These are phyloP conservation scores for Pyrus hybrid DNA, from an alignment of 331 rosid genomes.

Conservation along the genomic window DNA sequence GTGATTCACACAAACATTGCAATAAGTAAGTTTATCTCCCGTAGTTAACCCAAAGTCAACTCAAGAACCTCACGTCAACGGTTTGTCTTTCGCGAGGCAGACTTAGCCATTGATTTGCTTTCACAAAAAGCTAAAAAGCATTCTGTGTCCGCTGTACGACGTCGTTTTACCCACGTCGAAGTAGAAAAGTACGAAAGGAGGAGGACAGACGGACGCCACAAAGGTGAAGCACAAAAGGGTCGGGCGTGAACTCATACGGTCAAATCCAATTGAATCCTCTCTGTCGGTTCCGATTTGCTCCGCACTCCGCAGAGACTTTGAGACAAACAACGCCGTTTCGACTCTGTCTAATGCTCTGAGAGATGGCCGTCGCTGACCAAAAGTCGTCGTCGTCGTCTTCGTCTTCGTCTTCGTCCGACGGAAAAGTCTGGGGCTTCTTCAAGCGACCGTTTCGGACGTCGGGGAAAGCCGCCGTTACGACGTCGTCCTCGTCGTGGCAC, in stretches of 20 bases:
- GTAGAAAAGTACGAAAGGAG: neutral
- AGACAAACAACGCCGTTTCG: conserved; percentile 25
- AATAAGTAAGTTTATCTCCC: neutral
- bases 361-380: conserved; percentile 61
- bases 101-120: neutral
- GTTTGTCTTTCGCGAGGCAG: neutral
- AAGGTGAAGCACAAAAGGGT: neutral
- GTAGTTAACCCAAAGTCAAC: neutral
- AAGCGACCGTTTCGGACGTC: conserved; percentile 65
- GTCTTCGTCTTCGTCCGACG: conserved; percentile 45
- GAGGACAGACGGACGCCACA: neutral
- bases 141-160: neutral
- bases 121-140: no score
- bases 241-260: conserved; percentile 15
- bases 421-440: conserved; percentile 77
- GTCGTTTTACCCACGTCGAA: neutral
- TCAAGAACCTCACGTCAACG: conserved; percentile 16
- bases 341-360: conserved; percentile 26
- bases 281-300: conserved; percentile 19
- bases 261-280: conserved; percentile 11
- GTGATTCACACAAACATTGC: no score
- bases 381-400: conserved; percentile 36
- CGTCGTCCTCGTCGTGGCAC: conserved; percentile 34
- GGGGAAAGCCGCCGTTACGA: conserved; percentile 18
- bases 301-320: neutral